Conservation (phyloP, 2,329 filamentous ascomycete genomes). For the Huntiella savannae region DNA sequence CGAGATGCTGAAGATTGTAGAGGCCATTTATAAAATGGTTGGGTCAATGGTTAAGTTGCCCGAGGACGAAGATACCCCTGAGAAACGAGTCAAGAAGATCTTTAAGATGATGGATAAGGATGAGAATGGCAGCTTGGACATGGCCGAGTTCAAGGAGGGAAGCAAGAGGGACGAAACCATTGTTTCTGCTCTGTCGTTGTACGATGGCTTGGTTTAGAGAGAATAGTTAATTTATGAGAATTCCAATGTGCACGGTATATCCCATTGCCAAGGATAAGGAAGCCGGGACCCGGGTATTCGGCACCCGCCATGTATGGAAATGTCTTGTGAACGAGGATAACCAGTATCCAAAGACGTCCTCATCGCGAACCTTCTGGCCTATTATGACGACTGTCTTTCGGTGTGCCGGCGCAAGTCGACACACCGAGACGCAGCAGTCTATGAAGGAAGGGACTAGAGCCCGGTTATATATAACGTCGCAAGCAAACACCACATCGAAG, state of each 20-base stretch:
- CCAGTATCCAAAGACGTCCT: slow-evolving; percentile 74
- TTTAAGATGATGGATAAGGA: slow-evolving; percentile 99
- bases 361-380: slow-evolving; percentile 72
- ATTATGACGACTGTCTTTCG: slow-evolving; percentile 54
- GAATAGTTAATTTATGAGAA: slow-evolving; percentile 26
- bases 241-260: slow-evolving; percentile 65
- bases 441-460: slow-evolving; percentile 64
- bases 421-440: slow-evolving; percentile 60
- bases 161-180: slow-evolving; percentile 98
- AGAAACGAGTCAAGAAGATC: slow-evolving; percentile 96
- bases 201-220: slow-evolving; percentile 72
- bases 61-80: slow-evolving; percentile 94
- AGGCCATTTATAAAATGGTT: slow-evolving; percentile 99
- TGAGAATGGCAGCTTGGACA: slow-evolving; percentile 90
- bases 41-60: slow-evolving; percentile 98
- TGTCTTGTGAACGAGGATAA: slow-evolving; percentile 42
- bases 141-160: slow-evolving; percentile 97
- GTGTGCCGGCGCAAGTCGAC: slow-evolving; percentile 30
- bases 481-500: slow-evolving; percentile 62
- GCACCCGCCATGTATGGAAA: slow-evolving; percentile 63
- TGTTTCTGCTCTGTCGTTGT: slow-evolving; percentile 86
- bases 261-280: slow-evolving; percentile 46
- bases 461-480: slow-evolving; percentile 93
- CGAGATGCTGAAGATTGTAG: slow-evolving; percentile 96
- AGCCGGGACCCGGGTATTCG: slow-evolving; percentile 39